phyloP scores from a whole-genome alignment of 305 asterid species.

The Rubia balearica region DNA sequence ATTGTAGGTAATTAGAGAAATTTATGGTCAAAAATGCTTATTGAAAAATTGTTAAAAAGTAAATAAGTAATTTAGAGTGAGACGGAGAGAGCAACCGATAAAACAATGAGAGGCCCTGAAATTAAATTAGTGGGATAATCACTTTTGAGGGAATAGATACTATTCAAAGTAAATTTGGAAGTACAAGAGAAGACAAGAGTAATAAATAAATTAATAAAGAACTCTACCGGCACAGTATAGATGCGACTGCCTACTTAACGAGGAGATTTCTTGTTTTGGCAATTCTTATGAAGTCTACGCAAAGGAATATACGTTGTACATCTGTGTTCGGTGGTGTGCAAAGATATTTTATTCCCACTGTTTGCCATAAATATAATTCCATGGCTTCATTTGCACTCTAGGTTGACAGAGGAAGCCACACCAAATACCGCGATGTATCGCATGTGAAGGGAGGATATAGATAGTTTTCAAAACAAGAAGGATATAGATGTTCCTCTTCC shows the following conservation, averaged over 20 bases:
- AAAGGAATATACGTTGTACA: conserved; percentile 16
- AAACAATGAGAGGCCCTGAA: too few relatives aligned
- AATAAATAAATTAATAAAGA: too few relatives aligned
- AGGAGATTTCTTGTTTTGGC: conserved; percentile 13
- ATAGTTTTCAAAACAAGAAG: too few relatives aligned
- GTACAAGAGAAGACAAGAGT: neutral
- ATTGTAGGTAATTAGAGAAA: too few relatives aligned
- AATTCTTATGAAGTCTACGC: conserved; percentile 21
- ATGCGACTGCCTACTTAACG: conserved; percentile 25
- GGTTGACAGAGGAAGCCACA: conserved; percentile 15
- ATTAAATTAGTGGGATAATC: too few relatives aligned
- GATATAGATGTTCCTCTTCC: neutral
- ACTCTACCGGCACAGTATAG: conserved; percentile 15
- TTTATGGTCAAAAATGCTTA: too few relatives aligned
- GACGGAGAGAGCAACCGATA: too few relatives aligned
- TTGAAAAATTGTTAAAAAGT: too few relatives aligned
- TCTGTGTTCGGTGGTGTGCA: neutral
- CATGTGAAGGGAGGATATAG: too few relatives aligned
- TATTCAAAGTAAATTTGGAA: neutral
- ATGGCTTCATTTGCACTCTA: conserved; percentile 25
- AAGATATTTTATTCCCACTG: neutral
- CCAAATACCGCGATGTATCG: neutral
- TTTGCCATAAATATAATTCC: conserved; percentile 7
- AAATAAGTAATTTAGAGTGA: too few relatives aligned
- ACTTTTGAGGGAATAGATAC: too few relatives aligned